These are phyloP conservation scores for Xylaria arbuscula DNA, from an alignment of 2,329 filamentous ascomycete species.

Conservation along the genomic window DNA sequence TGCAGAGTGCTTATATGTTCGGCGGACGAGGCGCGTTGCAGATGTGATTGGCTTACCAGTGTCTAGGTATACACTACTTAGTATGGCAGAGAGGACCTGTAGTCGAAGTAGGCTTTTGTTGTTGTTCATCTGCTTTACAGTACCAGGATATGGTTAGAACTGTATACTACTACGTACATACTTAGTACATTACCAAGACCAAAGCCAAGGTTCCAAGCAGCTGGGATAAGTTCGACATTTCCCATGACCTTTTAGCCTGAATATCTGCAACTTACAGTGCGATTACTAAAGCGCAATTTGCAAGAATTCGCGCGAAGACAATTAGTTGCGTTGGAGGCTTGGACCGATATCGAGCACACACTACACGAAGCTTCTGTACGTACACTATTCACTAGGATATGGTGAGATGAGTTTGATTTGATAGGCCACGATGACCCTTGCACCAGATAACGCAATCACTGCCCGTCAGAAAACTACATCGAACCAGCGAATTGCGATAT, in stretches of 20 bases:
- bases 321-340: no score
- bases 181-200: no score
- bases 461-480: background rate
- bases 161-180: no score
- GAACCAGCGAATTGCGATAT: background rate
- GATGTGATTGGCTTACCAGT: no score
- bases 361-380: background rate
- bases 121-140: no score
- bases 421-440: slow-evolving; percentile 19
- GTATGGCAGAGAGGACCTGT: no score
- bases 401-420: background rate
- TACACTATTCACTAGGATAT: background rate
- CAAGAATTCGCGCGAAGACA: no score
- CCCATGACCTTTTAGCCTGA: background rate
- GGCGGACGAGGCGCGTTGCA: no score
- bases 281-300: background rate
- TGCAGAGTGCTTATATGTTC: no score
- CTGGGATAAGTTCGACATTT: background rate
- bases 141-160: no score
- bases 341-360: background rate
- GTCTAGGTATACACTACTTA: no score
- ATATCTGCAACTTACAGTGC: background rate
- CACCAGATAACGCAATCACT: slow-evolving; percentile 23
- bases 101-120: no score
- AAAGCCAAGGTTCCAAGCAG: background rate